A percentile compares a stretch with the other conserved stretches of the same genome.
Evolutionary conservation across 2,329 filamentous ascomycete genomes (phyloP).

Genomic region (Seiridium unicorne): DNA sequence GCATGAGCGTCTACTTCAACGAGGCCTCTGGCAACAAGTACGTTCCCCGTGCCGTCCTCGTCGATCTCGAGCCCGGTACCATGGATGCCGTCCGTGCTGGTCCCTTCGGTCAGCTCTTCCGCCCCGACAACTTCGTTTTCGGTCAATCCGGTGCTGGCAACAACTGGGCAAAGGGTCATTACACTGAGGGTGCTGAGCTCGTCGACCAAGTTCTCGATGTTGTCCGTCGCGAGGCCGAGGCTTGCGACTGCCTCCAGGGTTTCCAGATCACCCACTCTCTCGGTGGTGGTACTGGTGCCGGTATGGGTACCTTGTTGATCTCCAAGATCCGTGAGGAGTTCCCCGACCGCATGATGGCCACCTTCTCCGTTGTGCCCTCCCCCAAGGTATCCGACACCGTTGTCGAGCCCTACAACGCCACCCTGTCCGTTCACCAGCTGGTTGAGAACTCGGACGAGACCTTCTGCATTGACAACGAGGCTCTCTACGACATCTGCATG

Average conservation of each 20-base stretch:
- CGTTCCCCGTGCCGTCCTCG: constrained; percentile 97
- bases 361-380: constrained; percentile 97
- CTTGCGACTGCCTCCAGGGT: constrained; percentile 98
- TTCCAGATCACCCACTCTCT: constrained; percentile 99
- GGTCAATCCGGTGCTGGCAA: constrained; percentile 99
- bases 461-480: constrained; percentile 99
- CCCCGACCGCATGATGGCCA: constrained; percentile 99
- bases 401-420: constrained; percentile 99
- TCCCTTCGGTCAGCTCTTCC: constrained; percentile 98
- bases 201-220: constrained; percentile 98
- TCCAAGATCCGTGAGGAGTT: constrained; percentile 99
- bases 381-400: constrained; percentile 99
- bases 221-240: constrained; percentile 97
- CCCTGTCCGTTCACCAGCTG: constrained; percentile 96
- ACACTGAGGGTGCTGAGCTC: constrained; percentile 98
- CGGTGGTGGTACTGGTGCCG: constrained; percentile 99
- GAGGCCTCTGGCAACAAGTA: constrained; percentile 97
- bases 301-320: constrained; percentile 99
- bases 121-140: constrained; percentile 99
- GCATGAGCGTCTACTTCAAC: constrained; percentile 99
- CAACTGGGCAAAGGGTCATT: constrained; percentile 99
- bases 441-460: constrained; percentile 99
- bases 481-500: constrained; percentile 99
- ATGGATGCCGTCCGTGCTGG: constrained; percentile 99
- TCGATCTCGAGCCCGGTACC: constrained; percentile 98